A percentile compares a stretch with the other conserved stretches of the same genome.
Evolutionary conservation across 805 yeast genomes (phyloP).

Genomic region (Brettanomyces naardenensis): DNA sequence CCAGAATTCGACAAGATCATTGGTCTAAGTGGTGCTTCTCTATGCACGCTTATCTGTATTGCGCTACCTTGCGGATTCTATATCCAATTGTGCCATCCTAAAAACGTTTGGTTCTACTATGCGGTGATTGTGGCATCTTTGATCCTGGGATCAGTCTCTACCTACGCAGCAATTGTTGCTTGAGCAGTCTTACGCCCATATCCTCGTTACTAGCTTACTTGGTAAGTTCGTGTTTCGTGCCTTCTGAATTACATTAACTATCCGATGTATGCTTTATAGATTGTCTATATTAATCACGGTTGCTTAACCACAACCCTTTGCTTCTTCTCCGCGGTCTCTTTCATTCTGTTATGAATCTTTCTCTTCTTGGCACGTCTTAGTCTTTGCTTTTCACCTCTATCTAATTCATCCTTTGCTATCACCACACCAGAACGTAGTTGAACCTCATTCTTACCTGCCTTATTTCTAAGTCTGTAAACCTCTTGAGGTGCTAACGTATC

Average conservation of each 20-base stretch:
- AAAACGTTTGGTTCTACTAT: conserved; percentile 33
- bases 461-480: conserved; percentile 49
- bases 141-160: conserved; percentile 49
- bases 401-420: conserved; percentile 72
- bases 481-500: conserved; percentile 92
- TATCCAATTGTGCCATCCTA: conserved; percentile 46
- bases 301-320: conserved; percentile 16
- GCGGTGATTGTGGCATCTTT: conserved; percentile 39
- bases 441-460: conserved; percentile 48
- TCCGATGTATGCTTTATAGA: too few relatives aligned
- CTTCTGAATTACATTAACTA: too few relatives aligned
- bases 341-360: conserved; percentile 35
- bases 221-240: too few relatives aligned
- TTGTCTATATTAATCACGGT: not conserved
- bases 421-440: conserved; percentile 70
- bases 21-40: conserved; percentile 77
- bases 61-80: conserved; percentile 76
- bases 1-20: conserved; percentile 83
- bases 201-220: not conserved
- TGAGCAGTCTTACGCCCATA: not conserved
- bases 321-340: conserved; percentile 24
- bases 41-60: conserved; percentile 74
- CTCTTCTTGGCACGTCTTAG: conserved; percentile 82
- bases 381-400: conserved; percentile 80
- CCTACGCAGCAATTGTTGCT: conserved; percentile 40